A percentile compares a stretch with the other conserved stretches of the same genome.
phyloP scores from a whole-genome alignment of 169 alveolate species.

The Miamiensis avidus region DNA sequence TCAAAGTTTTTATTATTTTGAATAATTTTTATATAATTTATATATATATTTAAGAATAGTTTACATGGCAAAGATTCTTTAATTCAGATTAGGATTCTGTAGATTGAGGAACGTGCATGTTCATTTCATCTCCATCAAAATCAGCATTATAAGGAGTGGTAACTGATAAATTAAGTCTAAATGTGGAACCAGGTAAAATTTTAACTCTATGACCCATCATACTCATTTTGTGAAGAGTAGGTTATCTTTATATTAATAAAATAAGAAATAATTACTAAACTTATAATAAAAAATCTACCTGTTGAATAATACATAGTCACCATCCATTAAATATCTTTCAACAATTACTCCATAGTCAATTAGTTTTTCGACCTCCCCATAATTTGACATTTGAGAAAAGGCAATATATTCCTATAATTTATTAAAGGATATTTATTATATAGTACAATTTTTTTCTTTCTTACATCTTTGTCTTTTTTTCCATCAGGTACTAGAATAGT shows the following conservation, averaged over 20 bases:
- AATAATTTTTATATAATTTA: too few species aligned
- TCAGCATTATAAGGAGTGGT: constrained; percentile 99
- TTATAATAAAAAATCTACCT: too few species aligned
- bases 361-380: constrained; percentile 10
- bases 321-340: constrained; percentile 99
- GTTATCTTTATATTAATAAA: too few species aligned
- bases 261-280: too few species aligned
- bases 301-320: constrained; percentile 98
- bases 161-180: constrained; percentile 98
- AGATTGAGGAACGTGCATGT: constrained; percentile 98
- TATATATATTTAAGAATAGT: too few species aligned
- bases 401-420: constrained; percentile 21
- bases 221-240: constrained; percentile 99
- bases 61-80: constrained; percentile 96
- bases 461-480: constrained; percentile 81
- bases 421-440: too few species aligned
- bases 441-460: too few species aligned
- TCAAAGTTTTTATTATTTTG: too few species aligned
- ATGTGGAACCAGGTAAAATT: constrained; percentile 98
- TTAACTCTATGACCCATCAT: constrained; percentile 99
- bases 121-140: constrained; percentile 99
- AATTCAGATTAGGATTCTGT: constrained; percentile 98
- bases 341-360: constrained; percentile 91
- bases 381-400: constrained; percentile 15
- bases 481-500: constrained; percentile 92